These are phyloP conservation scores for Podila horticola DNA, from an alignment of 192 early-diverging fungal genomes.

Conservation along the genomic window DNA sequence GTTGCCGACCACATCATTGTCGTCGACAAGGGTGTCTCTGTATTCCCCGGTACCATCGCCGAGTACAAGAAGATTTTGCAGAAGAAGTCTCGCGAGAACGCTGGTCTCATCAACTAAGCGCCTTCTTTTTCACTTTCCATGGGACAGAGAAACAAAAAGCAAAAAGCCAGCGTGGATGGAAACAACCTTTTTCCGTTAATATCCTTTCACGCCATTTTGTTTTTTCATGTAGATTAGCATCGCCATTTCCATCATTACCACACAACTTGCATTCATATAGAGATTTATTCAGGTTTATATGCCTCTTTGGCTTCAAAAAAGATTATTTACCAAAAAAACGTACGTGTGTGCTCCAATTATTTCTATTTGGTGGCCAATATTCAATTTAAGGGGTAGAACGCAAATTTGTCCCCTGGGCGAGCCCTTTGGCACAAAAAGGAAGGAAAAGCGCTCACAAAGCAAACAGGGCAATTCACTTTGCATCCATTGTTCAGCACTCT, in stretches of 20 bases:
- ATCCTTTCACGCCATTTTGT: background rate
- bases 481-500: background rate
- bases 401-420: background rate
- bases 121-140: background rate
- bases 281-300: background rate
- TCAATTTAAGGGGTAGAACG: background rate
- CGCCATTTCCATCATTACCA: background rate
- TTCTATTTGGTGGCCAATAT: no score
- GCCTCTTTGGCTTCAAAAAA: background rate
- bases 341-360: background rate
- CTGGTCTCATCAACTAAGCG: slow-evolving; percentile 49
- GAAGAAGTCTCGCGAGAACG: slow-evolving; percentile 49
- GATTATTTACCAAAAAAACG: background rate
- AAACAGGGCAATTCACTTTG: background rate
- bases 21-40: slow-evolving; percentile 79
- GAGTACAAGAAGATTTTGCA: slow-evolving; percentile 91
- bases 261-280: background rate
- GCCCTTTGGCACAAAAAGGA: background rate
- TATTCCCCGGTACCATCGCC: slow-evolving; percentile 85
- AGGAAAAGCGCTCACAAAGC: background rate
- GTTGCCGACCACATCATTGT: slow-evolving; percentile 96
- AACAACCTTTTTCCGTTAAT: background rate
- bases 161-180: background rate
- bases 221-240: slow-evolving; percentile 1
- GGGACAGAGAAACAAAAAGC: slow-evolving; percentile 3